A percentile compares a stretch with the other conserved stretches of the same genome.
These are phyloP conservation scores for Aciculosporium take DNA, from an alignment of 2,329 filamentous ascomycete genomes.

Conservation along the genomic window DNA sequence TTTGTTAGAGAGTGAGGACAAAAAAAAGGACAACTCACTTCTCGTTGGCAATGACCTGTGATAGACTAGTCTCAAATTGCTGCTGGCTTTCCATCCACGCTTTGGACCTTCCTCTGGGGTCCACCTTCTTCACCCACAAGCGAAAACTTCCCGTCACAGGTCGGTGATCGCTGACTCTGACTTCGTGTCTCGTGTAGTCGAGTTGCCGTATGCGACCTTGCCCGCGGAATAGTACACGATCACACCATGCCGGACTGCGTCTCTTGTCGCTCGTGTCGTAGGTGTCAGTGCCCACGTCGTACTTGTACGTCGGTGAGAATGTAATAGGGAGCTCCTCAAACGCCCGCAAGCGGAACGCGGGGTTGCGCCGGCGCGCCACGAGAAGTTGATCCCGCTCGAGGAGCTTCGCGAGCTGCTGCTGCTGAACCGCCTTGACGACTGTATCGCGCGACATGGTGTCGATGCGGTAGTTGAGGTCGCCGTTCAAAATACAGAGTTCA, in stretches of 20 bases:
- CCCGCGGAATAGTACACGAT: conserved; percentile 77
- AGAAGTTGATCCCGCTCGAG: conserved; percentile 89
- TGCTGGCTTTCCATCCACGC: conserved; percentile 62
- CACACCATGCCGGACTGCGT: conserved; percentile 89
- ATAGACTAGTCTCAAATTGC: conserved; percentile 58
- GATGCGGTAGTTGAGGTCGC: conserved; percentile 95
- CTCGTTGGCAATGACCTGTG: conserved; percentile 53
- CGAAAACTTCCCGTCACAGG: conserved; percentile 79
- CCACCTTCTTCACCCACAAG: conserved; percentile 71
- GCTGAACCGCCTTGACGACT: conserved; percentile 71
- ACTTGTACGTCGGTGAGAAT: conserved; percentile 96
- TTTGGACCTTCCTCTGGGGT: conserved; percentile 46
- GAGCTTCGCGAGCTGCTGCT: conserved; percentile 69
- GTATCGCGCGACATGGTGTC: conserved; percentile 92
- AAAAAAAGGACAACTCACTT: conserved; percentile 45
- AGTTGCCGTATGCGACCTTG: conserved; percentile 70
- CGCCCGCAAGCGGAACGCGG: conserved; percentile 72
- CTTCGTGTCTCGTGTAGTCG: conserved; percentile 80
- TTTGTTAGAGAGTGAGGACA: neutral
- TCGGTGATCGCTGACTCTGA: conserved; percentile 80
- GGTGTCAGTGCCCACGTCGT: conserved; percentile 85
- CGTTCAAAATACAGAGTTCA: conserved; percentile 92
- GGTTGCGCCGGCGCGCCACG: conserved; percentile 76
- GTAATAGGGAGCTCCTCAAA: conserved; percentile 86
- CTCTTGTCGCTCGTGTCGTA: conserved; percentile 95